Percentiles rank a stretch among this genome's conserved stretches.
phyloP scores from a whole-genome alignment of 306 rosid genomes.

The Coriaria nepalensis region DNA sequence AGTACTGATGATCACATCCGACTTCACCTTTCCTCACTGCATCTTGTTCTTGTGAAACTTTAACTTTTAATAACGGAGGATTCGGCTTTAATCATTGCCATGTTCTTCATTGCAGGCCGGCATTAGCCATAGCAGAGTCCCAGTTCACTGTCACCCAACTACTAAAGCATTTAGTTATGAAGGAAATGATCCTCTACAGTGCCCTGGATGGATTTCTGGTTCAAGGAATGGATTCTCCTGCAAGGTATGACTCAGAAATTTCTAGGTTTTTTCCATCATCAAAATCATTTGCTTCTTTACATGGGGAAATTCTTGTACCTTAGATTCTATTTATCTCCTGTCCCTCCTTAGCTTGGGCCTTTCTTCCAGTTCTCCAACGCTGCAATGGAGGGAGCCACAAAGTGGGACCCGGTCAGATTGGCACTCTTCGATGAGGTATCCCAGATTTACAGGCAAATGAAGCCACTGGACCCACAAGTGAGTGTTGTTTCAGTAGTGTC shows the following conservation, averaged over 20 bases:
- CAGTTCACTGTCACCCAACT: constrained; percentile 29
- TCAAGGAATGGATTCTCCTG: constrained; percentile 41
- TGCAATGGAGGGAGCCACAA: constrained; percentile 84
- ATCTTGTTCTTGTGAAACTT: too few relatives aligned
- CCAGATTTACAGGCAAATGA: constrained; percentile 49
- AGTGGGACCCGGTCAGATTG: constrained; percentile 76
- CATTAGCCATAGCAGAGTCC: constrained; percentile 28
- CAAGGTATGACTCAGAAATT: constrained; percentile 43
- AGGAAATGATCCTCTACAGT: constrained; percentile 42
- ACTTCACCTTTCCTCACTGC: too few relatives aligned
- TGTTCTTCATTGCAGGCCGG: constrained; percentile 35
- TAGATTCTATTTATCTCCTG: neutral
- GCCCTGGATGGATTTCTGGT: constrained; percentile 34
- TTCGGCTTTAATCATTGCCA: too few relatives aligned
- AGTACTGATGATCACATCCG: too few relatives aligned
- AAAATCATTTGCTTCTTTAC: too few relatives aligned
- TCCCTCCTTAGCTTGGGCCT: constrained; percentile 32
- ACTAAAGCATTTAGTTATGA: constrained; percentile 39
- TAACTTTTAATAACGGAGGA: too few relatives aligned
- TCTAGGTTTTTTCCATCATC: too few relatives aligned
- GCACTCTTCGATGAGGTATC: constrained; percentile 47
- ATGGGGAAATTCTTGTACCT: neutral
- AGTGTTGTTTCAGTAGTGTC: constrained; percentile 49
- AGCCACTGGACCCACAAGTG: constrained; percentile 56
- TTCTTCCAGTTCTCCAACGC: constrained; percentile 43